Percentiles rank a stretch among this genome's conserved stretches.
Conservation (phyloP, 2,329 filamentous ascomycete genomes). For the Venturia aucupariae region DNA sequence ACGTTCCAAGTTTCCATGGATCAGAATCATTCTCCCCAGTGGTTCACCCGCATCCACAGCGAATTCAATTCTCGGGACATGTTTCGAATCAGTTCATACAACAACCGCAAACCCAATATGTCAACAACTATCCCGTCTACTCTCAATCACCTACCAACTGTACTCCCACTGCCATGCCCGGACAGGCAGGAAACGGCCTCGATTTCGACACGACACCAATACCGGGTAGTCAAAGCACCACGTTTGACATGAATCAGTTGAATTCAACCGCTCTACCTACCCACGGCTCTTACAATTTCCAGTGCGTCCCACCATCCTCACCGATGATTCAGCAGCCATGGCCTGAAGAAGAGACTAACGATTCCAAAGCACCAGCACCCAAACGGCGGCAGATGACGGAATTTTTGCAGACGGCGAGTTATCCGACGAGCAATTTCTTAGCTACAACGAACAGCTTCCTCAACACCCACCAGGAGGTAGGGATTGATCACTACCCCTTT, state of each 20-base stretch:
- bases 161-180: background rate
- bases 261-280: background rate
- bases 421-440: background rate
- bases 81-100: background rate
- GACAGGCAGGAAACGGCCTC: background rate
- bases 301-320: background rate
- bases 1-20: background rate
- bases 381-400: background rate
- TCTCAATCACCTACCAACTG: background rate
- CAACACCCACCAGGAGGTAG: background rate
- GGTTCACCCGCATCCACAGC: too few relatives aligned
- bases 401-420: background rate
- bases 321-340: background rate
- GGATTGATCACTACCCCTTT: background rate
- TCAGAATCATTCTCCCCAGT: too few relatives aligned
- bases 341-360: background rate
- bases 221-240: background rate
- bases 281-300: background rate
- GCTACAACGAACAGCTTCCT: background rate
- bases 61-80: too few relatives aligned
- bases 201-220: background rate
- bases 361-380: background rate
- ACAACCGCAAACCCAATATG: background rate
- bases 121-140: background rate
- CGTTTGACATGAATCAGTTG: background rate